Evolutionary conservation across 805 yeast species (phyloP).

Genomic region (Tetrapisispora phaffii): DNA sequence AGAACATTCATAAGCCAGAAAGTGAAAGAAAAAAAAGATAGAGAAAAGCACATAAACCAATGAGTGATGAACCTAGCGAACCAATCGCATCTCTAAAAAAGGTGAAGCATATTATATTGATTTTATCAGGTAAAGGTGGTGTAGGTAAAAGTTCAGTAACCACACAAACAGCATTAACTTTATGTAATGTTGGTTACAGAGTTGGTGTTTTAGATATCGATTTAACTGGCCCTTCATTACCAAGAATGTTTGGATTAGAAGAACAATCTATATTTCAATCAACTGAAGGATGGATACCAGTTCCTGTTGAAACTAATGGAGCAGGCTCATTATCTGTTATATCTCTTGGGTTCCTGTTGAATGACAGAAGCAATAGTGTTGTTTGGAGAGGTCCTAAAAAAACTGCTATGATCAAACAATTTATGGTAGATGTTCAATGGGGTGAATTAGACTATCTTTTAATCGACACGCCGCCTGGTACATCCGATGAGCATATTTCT

Average conservation of each 20-base stretch:
- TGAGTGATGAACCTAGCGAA: constrained; percentile 7
- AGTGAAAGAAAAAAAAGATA: too few species aligned
- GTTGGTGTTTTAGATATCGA: constrained; percentile 97
- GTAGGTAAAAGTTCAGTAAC: constrained; percentile 96
- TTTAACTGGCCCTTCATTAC: constrained; percentile 91
- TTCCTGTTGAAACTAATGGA: constrained; percentile 33
- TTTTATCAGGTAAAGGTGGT: constrained; percentile 93
- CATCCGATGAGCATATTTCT: constrained; percentile 95
- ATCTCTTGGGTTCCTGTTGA: constrained; percentile 80
- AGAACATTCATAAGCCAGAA: neutral
- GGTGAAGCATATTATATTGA: constrained; percentile 68
- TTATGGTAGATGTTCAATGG: constrained; percentile 86
- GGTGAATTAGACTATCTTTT: constrained; percentile 63
- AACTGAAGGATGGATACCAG: constrained; percentile 88
- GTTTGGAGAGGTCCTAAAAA: constrained; percentile 99
- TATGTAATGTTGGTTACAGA: constrained; percentile 57
- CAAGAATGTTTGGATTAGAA: constrained; percentile 93
- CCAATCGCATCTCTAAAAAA: constrained; percentile 32
- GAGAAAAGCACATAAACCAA: neutral
- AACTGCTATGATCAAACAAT: constrained; percentile 94
- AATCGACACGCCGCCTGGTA: constrained; percentile 98
- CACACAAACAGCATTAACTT: constrained; percentile 80
- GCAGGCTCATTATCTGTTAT: constrained; percentile 50
- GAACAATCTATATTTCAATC: constrained; percentile 69
- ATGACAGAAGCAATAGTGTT: constrained; percentile 78